Conservation (phyloP, 2,329 filamentous ascomycete species). For the Bertia moriformis region DNA sequence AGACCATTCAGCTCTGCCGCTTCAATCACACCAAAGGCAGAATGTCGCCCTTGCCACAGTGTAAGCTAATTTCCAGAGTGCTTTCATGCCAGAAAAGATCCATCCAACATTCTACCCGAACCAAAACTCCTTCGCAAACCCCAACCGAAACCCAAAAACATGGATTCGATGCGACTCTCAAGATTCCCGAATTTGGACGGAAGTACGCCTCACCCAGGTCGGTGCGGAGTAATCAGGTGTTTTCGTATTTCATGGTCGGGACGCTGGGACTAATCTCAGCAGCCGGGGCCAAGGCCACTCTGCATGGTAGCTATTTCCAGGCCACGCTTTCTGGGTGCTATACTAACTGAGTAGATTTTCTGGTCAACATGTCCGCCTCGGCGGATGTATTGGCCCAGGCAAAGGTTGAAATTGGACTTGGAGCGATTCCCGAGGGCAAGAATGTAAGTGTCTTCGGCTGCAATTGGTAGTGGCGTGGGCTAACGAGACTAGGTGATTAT, state of each 20-base stretch:
- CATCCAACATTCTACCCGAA: slow-evolving; percentile 36
- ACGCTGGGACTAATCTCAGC: slow-evolving; percentile 83
- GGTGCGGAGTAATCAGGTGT: slow-evolving; percentile 66
- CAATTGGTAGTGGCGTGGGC: neutral
- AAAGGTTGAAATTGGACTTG: slow-evolving; percentile 95
- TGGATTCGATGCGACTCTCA: too few relatives aligned
- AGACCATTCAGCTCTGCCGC: too few relatives aligned
- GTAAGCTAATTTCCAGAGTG: too few relatives aligned
- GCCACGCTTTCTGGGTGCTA: slow-evolving; percentile 10
- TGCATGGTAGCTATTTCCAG: slow-evolving; percentile 87
- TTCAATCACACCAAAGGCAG: too few relatives aligned
- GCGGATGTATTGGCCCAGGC: slow-evolving; percentile 97
- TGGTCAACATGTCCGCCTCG: slow-evolving; percentile 99
- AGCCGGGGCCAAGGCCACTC: slow-evolving; percentile 90
- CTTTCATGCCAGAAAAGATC: too few relatives aligned
- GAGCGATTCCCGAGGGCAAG: slow-evolving; percentile 93
- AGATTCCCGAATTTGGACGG: slow-evolving; percentile 79
- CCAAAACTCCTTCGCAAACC: slow-evolving; percentile 48
- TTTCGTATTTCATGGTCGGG: slow-evolving; percentile 97
- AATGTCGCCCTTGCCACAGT: too few relatives aligned
- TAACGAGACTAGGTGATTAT: slow-evolving; percentile 62
- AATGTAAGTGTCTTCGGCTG: slow-evolving; percentile 49
- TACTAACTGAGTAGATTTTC: slow-evolving; percentile 58
- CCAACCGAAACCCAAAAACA: slow-evolving; percentile 39
- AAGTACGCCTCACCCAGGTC: slow-evolving; percentile 66